A percentile compares a stretch with the other conserved stretches of the same genome.
These are phyloP conservation scores for Entomortierella lignicola DNA, from an alignment of 192 early-diverging fungal genomes.

Conservation along the genomic window DNA sequence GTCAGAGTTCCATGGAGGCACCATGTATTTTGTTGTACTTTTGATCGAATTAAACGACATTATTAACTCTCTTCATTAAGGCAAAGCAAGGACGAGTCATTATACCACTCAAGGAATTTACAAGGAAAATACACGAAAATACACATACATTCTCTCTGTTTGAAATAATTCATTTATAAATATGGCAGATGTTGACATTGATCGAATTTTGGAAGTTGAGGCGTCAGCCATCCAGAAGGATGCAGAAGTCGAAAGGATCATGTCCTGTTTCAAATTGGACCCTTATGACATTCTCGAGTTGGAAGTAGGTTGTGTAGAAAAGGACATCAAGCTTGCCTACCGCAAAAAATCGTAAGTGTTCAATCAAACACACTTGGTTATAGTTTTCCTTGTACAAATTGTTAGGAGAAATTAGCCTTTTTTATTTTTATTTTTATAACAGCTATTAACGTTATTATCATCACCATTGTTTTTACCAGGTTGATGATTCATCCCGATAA, in stretches of 20 bases:
- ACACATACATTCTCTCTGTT: no score
- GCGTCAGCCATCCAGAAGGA: constrained; percentile 63
- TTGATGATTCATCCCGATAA: constrained; percentile 74
- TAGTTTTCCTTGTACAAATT: not conserved
- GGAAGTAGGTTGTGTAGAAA: constrained; percentile 52
- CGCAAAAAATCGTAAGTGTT: constrained; percentile 64
- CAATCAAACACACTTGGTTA: not conserved
- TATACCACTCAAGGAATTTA: no score
- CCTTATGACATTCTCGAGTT: constrained; percentile 69
- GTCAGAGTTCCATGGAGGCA: no score
- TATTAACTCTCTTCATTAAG: no score
- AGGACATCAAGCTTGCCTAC: constrained; percentile 65
- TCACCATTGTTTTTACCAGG: no score
- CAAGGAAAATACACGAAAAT: no score
- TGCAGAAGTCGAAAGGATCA: constrained; percentile 69
- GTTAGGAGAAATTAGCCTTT: not conserved
- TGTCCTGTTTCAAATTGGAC: constrained; percentile 63
- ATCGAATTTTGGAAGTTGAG: constrained; percentile 59
- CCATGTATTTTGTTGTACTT: no score
- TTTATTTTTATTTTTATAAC: not conserved
- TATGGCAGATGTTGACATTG: constrained; percentile 61
- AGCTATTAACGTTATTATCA: no score
- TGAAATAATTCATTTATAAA: no score
- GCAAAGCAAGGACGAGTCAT: no score
- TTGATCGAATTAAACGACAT: no score